These are phyloP conservation scores for Pouteria campechiana DNA, from an alignment of 179 eudicot genomes.

Conservation along the genomic window DNA sequence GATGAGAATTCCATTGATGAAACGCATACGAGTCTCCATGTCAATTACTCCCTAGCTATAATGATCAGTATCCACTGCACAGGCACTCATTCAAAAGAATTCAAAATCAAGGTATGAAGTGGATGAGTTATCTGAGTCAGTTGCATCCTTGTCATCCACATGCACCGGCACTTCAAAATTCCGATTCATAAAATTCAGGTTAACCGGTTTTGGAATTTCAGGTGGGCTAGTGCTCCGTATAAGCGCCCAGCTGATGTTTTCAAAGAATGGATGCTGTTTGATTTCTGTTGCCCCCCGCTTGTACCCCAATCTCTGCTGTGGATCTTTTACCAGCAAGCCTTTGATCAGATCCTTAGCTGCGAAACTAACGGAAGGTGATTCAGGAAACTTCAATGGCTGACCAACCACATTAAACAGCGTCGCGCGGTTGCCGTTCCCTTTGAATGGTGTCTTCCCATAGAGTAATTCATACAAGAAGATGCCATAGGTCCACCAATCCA, in stretches of 20 bases:
- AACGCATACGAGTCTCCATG: too few species aligned
- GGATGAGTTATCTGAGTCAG: constrained; percentile 55
- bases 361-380: constrained; percentile 46
- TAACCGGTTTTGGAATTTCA: constrained; percentile 56
- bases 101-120: constrained; percentile 66
- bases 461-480: constrained; percentile 61
- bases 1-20: too few species aligned
- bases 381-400: constrained; percentile 55
- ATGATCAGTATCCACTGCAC: too few species aligned
- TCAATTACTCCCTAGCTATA: too few species aligned
- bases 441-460: constrained; percentile 63
- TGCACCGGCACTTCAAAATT: constrained; percentile 27
- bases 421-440: constrained; percentile 62
- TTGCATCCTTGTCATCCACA: constrained; percentile 30
- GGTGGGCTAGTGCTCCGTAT: constrained; percentile 59
- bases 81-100: constrained; percentile 48
- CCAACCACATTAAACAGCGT: constrained; percentile 70
- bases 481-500: constrained; percentile 68
- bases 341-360: constrained; percentile 61
- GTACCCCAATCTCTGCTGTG: constrained; percentile 53
- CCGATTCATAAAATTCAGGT: constrained; percentile 32
- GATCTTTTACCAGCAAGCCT: constrained; percentile 53
- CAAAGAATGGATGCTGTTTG: constrained; percentile 68
- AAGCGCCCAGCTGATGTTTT: constrained; percentile 61
- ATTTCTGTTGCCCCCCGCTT: constrained; percentile 74